Base-by-base conservation (phyloP, 2,329 filamentous ascomycete species). In the Fusarium liriodendri region DNA sequence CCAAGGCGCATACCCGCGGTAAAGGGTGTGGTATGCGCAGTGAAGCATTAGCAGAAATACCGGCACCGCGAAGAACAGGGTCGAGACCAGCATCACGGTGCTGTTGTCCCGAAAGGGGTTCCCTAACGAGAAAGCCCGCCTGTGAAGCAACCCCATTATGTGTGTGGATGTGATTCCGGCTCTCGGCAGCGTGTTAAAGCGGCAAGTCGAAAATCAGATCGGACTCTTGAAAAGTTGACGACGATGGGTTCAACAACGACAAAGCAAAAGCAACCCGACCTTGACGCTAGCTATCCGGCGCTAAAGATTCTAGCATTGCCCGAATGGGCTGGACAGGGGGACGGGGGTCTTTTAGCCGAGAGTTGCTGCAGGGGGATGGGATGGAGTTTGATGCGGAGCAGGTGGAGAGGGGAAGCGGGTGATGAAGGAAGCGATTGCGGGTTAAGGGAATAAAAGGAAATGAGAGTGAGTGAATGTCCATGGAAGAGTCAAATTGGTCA, bases 31-130 rank as follows among this genome's bases (percentile, higher is more conserved):
- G 25, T 76, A 68, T n/a, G 29, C 52, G 47, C 68, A 71, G 54
- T 77, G 75, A 18, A 77, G 50, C 5, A 77, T 29, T 8, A 78
- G 32, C 7, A 65, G 52, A n/a, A 69, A 55, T 4, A 77, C 42
- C 4, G 74, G 63, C 27, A 63, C 16, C 16, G 61, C 64, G 4
- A 78, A 47, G 11, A 78, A 65, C 47, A 78, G 54, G 13, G 66
- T 40, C 20, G 60, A 61, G 33, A 76, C 14, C 3, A 75, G 38
- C 11, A 69, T 11, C 4, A 47, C 50, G 13, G 20, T 47, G 33
- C 37, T 67, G 10, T 64, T 67, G 33, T 68, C 59, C 42, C 62
- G 63, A 16, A 61, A 72, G 3, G 66, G 64, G 1, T 50, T 57
- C 5, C 16, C 64, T 6, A 29, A 58, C 32, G 68, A 60, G 16